phyloP scores from a whole-genome alignment of 305 asterid genomes.

The Ilex paraguariensis region DNA sequence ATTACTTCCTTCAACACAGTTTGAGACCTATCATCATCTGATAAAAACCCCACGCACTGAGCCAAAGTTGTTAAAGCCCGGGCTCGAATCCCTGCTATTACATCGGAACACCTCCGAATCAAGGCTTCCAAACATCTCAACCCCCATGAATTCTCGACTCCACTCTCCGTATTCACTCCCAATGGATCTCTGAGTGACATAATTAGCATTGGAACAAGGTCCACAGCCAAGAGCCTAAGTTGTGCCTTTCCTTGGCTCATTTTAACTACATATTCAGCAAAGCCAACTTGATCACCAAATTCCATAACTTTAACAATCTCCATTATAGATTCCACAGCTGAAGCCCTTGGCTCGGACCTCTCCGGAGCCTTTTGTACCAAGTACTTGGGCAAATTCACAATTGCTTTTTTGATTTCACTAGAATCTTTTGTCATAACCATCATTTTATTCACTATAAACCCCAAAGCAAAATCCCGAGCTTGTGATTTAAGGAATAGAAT shows the following conservation, averaged over 20 bases:
- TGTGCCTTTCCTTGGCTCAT: conserved; percentile 85
- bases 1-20: conserved; percentile 47
- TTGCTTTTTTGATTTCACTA: conserved; percentile 45
- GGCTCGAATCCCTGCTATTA: conserved; percentile 65
- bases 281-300: conserved; percentile 47
- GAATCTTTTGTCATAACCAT: conserved; percentile 41
- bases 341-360: conserved; percentile 75
- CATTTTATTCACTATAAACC: conserved; percentile 61
- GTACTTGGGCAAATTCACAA: conserved; percentile 71
- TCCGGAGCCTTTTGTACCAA: conserved; percentile 76
- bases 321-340: conserved; percentile 71
- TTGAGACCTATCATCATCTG: conserved; percentile 42
- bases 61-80: conserved; percentile 77
- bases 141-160: conserved; percentile 50
- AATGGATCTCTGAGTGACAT: conserved; percentile 42
- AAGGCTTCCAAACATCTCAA: conserved; percentile 58
- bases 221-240: conserved; percentile 80
- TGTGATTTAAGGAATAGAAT: conserved; percentile 53
- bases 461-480: conserved; percentile 55
- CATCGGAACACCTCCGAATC: conserved; percentile 81
- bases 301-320: conserved; percentile 67
- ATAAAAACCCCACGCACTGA: conserved; percentile 49
- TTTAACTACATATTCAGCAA: conserved; percentile 62
- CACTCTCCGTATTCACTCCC: conserved; percentile 40
- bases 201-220: conserved; percentile 50